These are phyloP conservation scores for Artemisia tridentata DNA, from an alignment of 129 eudicot genomes.

Conservation along the genomic window DNA sequence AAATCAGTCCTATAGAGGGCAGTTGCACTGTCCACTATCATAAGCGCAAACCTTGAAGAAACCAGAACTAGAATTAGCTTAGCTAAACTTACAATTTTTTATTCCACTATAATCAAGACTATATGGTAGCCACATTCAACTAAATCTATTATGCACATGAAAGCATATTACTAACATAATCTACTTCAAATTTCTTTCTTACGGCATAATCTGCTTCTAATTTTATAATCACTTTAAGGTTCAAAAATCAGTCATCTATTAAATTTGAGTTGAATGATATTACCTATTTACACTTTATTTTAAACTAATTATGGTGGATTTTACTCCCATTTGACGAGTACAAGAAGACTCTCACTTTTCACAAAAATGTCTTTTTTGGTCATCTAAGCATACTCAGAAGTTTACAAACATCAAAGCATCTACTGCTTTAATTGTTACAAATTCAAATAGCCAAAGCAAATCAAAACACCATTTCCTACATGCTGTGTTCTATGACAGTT, in stretches of 20 bases:
- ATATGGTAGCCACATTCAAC: too few relatives aligned
- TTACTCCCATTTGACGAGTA: background rate
- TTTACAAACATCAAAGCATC: background rate
- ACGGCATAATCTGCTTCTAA: background rate
- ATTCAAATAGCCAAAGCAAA: background rate
- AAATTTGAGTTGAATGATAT: background rate
- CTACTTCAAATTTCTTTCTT: background rate
- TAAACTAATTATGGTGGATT: background rate
- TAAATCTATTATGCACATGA: too few relatives aligned
- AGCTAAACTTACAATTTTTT: background rate
- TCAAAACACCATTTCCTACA: background rate
- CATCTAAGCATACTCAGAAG: background rate
- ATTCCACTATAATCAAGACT: background rate
- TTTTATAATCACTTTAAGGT: background rate
- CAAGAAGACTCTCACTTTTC: background rate
- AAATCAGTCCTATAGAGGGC: conserved; percentile 95
- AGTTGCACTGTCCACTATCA: conserved; percentile 97
- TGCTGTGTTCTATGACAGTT: background rate
- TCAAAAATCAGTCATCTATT: background rate
- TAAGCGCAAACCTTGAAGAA: conserved; percentile 73
- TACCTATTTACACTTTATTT: background rate
- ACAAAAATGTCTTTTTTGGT: background rate
- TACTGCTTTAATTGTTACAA: background rate
- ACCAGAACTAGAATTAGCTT: conserved; percentile 10
- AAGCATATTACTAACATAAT: too few relatives aligned